phyloP scores from a whole-genome alignment of 2,329 filamentous ascomycete species.

The Zymoseptoria ardabiliae region DNA sequence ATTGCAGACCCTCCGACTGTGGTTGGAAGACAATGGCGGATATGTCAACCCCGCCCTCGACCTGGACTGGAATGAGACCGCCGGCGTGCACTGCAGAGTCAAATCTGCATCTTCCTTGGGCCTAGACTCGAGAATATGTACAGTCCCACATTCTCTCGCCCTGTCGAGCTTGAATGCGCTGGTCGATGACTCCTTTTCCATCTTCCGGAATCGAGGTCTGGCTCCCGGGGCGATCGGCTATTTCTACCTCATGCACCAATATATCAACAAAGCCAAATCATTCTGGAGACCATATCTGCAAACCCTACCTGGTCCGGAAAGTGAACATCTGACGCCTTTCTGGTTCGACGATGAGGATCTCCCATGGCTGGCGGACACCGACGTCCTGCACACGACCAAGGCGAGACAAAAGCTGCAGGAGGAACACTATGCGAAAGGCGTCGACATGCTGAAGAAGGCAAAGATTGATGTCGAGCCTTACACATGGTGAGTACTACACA shows the following conservation, averaged over 20 bases:
- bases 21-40: constrained; percentile 27
- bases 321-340: constrained; percentile 27
- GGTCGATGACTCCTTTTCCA: constrained; percentile 28
- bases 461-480: constrained; percentile 30
- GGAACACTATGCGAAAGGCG: constrained; percentile 30
- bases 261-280: constrained; percentile 25
- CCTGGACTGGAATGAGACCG: constrained; percentile 16
- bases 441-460: constrained; percentile 24
- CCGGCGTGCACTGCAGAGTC: constrained; percentile 25
- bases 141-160: constrained; percentile 28
- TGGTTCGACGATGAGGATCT: constrained; percentile 31
- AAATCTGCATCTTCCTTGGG: constrained; percentile 8
- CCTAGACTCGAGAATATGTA: constrained; percentile 17
- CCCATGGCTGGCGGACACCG: constrained; percentile 30
- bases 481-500: constrained; percentile 34
- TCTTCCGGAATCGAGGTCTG: constrained; percentile 22
- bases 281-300: constrained; percentile 34
- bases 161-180: constrained; percentile 32
- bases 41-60: constrained; percentile 23
- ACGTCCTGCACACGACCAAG: constrained; percentile 27
- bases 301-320: constrained; percentile 26
- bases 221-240: constrained; percentile 29
- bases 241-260: constrained; percentile 33
- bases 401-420: constrained; percentile 31
- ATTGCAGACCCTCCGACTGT: constrained; percentile 21